Conservation (phyloP, 1,284 basidiomycete species). For the Jaminaea rosea region DNA sequence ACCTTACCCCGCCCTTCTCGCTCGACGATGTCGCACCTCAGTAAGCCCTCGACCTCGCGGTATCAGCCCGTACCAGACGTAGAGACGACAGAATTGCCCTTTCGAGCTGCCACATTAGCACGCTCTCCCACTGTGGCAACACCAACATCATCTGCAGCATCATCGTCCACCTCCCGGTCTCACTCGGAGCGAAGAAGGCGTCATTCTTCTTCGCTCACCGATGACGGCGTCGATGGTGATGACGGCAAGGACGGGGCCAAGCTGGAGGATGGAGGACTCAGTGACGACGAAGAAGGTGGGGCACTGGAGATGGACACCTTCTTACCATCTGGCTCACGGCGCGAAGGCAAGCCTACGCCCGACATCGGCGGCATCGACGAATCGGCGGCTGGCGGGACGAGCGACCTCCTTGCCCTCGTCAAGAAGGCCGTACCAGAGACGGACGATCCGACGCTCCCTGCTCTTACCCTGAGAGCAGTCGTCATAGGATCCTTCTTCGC, state of each 20-base stretch:
- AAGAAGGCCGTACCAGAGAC: conserved; percentile 51
- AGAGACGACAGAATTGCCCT: too few species aligned
- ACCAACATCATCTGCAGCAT: too few species aligned
- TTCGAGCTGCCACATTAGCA: too few species aligned
- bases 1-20: too few species aligned
- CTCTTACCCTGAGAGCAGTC: conserved; percentile 52
- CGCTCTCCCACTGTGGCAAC: too few species aligned
- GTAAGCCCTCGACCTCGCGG: too few species aligned
- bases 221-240: neutral
- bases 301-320: neutral
- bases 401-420: conserved; percentile 34
- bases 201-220: neutral
- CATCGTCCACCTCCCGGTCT: too few species aligned
- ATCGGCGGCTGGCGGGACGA: too few species aligned
- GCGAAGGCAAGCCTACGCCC: neutral
- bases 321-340: neutral
- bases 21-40: too few species aligned
- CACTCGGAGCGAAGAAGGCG: too few species aligned
- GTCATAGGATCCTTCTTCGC: conserved; percentile 54
- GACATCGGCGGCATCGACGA: neutral
- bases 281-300: neutral
- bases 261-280: too few species aligned
- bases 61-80: too few species aligned
- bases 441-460: conserved; percentile 53
- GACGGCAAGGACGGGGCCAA: neutral